A percentile compares a stretch with the other conserved stretches of the same genome.
Conservation (phyloP, 768 basidiomycete genomes). For the Boletus subcaerulescens region DNA sequence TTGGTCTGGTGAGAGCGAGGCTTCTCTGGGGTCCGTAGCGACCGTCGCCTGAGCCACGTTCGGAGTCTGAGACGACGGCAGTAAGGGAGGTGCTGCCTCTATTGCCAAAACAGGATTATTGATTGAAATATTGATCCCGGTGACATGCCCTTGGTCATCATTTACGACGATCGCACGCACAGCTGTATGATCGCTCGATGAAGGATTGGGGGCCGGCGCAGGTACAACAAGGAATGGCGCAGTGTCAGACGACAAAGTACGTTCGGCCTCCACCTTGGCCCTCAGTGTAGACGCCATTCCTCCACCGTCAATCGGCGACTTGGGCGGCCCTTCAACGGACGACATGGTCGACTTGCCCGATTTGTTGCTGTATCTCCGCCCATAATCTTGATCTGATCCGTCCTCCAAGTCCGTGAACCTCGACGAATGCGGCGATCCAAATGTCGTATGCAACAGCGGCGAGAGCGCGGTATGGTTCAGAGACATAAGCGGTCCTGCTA, state of each 20-base stretch:
- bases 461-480: conserved; percentile 21
- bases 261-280: conserved; percentile 14
- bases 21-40: conserved; percentile 15
- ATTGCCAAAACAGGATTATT: conserved; percentile 6
- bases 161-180: conserved; percentile 16
- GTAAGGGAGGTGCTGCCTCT: conserved; percentile 9
- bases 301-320: conserved; percentile 12
- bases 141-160: conserved; percentile 8
- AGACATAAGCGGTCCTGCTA: not conserved
- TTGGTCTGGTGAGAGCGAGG: not conserved
- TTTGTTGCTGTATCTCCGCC: conserved; percentile 15
- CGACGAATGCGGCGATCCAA: conserved; percentile 39
- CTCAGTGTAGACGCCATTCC: conserved; percentile 18
- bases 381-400: conserved; percentile 23
- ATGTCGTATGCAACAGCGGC: conserved; percentile 41
- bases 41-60: conserved; percentile 9
- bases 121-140: conserved; percentile 7
- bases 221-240: not conserved
- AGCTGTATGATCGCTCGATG: conserved; percentile 1
- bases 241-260: not conserved
- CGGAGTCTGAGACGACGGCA: conserved; percentile 11
- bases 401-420: conserved; percentile 30
- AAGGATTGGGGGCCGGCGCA: not conserved
- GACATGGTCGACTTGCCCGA: conserved; percentile 15
- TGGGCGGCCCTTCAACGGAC: conserved; percentile 12